Evolutionary conservation across 2,329 filamentous ascomycete species (phyloP).

Genomic region (Neofusicoccum sp.): DNA sequence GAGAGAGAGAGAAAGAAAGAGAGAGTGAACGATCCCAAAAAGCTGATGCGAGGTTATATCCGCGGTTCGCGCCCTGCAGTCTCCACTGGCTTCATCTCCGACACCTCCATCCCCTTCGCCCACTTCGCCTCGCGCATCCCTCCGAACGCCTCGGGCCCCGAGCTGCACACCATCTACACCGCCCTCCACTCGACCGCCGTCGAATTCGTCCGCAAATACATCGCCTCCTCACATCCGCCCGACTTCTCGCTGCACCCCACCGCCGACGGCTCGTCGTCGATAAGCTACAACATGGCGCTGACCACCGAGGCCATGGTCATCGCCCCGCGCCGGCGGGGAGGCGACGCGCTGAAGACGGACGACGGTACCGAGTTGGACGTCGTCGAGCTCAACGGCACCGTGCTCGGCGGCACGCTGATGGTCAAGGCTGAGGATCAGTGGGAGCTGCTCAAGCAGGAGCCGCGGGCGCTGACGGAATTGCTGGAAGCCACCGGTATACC

Average conservation of each 20-base stretch:
- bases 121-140: conserved; percentile 51
- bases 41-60: not conserved
- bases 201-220: conserved; percentile 43
- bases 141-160: conserved; percentile 40
- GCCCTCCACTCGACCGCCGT: conserved; percentile 38
- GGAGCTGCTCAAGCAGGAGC: conserved; percentile 49
- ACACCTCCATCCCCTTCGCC: conserved; percentile 50
- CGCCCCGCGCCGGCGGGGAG: conserved; percentile 53
- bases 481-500: conserved; percentile 44
- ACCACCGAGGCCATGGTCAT: conserved; percentile 58
- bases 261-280: conserved; percentile 44
- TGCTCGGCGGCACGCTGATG: conserved; percentile 61
- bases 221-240: conserved; percentile 40
- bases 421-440: conserved; percentile 60
- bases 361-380: conserved; percentile 41
- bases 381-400: conserved; percentile 59
- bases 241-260: conserved; percentile 30
- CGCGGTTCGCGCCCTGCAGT: not conserved
- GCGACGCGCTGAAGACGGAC: conserved; percentile 43
- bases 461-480: conserved; percentile 46
- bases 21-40: not conserved
- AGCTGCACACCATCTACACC: conserved; percentile 39
- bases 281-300: conserved; percentile 63
- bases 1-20: too few species aligned
- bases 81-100: conserved; percentile 29